Evolutionary conservation across 441 rosid species (phyloP), one percentile per base, ranked within the genome.

Genomic region (Eruca vesicaria): DNA sequence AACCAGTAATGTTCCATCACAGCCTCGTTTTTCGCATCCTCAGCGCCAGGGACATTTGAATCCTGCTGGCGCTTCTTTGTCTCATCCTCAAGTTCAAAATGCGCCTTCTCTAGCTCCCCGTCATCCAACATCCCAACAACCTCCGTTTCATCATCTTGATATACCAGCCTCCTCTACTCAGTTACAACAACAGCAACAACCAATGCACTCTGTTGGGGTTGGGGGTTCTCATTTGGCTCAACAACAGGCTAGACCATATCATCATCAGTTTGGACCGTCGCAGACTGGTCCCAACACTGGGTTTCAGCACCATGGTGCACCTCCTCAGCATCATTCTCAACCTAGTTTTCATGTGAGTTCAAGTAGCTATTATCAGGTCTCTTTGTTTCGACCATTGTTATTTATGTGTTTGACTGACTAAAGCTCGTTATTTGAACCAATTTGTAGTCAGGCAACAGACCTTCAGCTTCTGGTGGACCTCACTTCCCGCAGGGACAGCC

Each of bases 401-500:
- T 53, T 11, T 16, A 9, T 72, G 59, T 21, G 20, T 53, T 56
- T 74, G 16, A 64, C 75, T 69, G 48, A 52, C 69, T 69, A 9
- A 29, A 62, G 66, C 68, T 62, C 9, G 36, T 62, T 68, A 32
- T 57, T 60, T 76, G 81, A 64, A 76, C 69, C 81, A 68, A 52
- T 73, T 35, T 74, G 70, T 84, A 90, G 99, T 77, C 94, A 68
- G 79, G 86, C 63, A 75, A 73, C 31, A 73, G 79, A 72, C 89
- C 81, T 66, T 82, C 88, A 67, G 86, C 90, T 73, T 45, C 90
- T 63, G 78, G 80, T 77, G 78, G 88, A 71, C 83, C 84, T 70
- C 88, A 90, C 36, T 91, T 85, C 78, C 86, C 86, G 36, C 96
- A 81, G 81, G 94, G 89, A 67, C 97, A 91, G 80, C 81, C 84